These are phyloP conservation scores for Prunus armeniaca DNA, from an alignment of 306 rosid genomes.

Conservation along the genomic window DNA sequence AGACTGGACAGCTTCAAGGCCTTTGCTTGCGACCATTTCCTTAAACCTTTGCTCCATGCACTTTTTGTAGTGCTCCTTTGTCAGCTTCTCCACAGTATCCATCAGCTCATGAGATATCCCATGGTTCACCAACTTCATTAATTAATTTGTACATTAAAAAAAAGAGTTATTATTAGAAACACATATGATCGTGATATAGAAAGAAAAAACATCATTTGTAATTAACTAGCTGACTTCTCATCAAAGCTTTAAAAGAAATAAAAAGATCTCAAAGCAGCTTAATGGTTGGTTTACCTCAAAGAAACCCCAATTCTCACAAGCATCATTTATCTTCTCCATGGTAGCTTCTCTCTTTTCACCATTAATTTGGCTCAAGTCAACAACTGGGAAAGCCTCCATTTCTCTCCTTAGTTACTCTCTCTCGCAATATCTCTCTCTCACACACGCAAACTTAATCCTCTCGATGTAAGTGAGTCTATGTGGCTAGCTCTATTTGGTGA, in stretches of 20 bases:
- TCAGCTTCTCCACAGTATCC: slow-evolving; percentile 79
- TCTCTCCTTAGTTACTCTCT: slow-evolving; percentile 6
- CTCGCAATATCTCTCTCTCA: not conserved
- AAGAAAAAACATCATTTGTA: no score
- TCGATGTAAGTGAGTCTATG: not conserved
- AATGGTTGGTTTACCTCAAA: slow-evolving; percentile 60
- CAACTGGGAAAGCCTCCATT: slow-evolving; percentile 61
- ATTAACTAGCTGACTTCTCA: no score
- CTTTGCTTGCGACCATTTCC: slow-evolving; percentile 72
- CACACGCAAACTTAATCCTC: not conserved
- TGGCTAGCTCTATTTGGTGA: slow-evolving; percentile 13
- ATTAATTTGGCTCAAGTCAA: slow-evolving; percentile 70
- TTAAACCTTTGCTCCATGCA: slow-evolving; percentile 80
- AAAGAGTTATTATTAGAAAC: not conserved
- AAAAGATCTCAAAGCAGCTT: not conserved
- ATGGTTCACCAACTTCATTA: slow-evolving; percentile 76
- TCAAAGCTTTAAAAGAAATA: not conserved
- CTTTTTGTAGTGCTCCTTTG: slow-evolving; percentile 87
- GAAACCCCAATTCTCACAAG: slow-evolving; percentile 98
- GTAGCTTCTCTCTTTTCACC: slow-evolving; percentile 55
- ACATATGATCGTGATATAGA: not conserved
- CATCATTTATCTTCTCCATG: slow-evolving; percentile 73
- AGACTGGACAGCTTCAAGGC: slow-evolving; percentile 53
- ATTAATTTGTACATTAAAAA: not conserved
- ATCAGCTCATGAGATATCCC: slow-evolving; percentile 71